Conservation (phyloP, 148 eudicot species). For the Persicaria maculosa region DNA sequence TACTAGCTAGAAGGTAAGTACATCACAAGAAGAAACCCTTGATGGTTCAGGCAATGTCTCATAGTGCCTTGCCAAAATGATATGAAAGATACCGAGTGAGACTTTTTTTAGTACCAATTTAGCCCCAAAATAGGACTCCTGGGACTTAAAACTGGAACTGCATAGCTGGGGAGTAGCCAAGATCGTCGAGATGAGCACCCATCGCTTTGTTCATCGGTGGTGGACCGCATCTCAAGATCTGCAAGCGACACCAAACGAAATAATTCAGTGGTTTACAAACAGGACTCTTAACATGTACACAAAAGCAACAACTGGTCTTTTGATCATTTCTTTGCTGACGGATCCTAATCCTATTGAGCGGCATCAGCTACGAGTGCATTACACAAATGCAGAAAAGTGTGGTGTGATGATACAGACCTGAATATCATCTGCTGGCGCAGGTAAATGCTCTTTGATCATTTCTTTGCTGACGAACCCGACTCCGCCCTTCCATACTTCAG, state of each 20-base stretch:
- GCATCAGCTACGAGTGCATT: background rate
- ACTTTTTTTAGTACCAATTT: background rate
- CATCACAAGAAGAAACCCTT: too few species aligned
- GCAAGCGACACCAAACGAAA: background rate
- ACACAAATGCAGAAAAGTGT: background rate
- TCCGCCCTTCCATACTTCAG: conserved; percentile 83
- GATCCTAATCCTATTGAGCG: too few species aligned
- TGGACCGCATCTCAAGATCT: conserved; percentile 63
- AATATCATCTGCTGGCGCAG: conserved; percentile 69
- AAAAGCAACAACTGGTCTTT: background rate
- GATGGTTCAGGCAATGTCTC: too few species aligned
- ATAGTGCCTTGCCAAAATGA: too few species aligned
- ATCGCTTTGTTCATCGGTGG: conserved; percentile 79
- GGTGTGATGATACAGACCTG: conserved; percentile 30
- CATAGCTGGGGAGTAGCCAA: conserved; percentile 51
- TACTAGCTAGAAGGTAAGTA: too few species aligned
- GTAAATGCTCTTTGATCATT: conserved; percentile 81
- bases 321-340: background rate
- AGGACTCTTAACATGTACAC: background rate
- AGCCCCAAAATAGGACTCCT: conserved; percentile 4
- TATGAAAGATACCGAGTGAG: background rate
- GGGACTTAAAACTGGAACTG: conserved; percentile 45
- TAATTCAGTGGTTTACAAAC: background rate
- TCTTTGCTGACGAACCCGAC: conserved; percentile 83
- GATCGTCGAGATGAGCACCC: conserved; percentile 54